Conservation (phyloP, 768 basidiomycete species). For the Leccinum rimulosum region DNA sequence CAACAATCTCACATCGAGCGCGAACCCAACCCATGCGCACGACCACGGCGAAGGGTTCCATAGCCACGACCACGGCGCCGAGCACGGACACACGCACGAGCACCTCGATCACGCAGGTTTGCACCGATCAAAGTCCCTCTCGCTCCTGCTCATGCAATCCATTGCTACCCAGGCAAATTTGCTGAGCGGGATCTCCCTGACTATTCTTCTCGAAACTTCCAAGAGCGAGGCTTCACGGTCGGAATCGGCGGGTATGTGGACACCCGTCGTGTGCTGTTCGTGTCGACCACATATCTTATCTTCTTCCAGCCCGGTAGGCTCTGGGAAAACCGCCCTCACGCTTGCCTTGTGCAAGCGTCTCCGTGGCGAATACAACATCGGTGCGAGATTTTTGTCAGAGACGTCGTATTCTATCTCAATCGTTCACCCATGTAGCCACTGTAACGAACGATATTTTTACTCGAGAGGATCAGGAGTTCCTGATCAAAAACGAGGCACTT, state of each 20-base stretch:
- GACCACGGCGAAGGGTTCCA: conserved; percentile 38
- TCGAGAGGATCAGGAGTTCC: conserved; percentile 94
- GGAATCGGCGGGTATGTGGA: conserved; percentile 91
- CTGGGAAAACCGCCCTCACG: conserved; percentile 94
- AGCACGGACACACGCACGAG: conserved; percentile 96
- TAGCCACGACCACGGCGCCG: conserved; percentile 58
- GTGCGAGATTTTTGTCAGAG: conserved; percentile 39
- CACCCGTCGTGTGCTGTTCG: neutral
- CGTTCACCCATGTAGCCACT: conserved; percentile 55
- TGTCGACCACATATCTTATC: neutral
- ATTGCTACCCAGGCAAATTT: conserved; percentile 66
- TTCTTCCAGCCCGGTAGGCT: conserved; percentile 81
- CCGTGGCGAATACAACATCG: conserved; percentile 86
- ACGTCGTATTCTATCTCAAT: conserved; percentile 8
- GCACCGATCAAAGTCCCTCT: conserved; percentile 9
- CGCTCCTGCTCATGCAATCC: neutral
- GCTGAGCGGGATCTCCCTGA: conserved; percentile 91
- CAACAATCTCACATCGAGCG: conserved; percentile 53
- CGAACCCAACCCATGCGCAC: conserved; percentile 50
- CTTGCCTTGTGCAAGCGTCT: conserved; percentile 84
- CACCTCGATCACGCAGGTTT: conserved; percentile 85
- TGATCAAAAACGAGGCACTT: conserved; percentile 89
- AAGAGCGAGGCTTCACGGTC: conserved; percentile 92
- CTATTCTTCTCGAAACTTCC: conserved; percentile 78
- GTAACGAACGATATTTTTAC: conserved; percentile 99